Percentiles rank a stretch among this genome's conserved stretches.
phyloP scores from a whole-genome alignment of 2,329 filamentous ascomycete genomes.

The Aurifilum marmelostoma region DNA sequence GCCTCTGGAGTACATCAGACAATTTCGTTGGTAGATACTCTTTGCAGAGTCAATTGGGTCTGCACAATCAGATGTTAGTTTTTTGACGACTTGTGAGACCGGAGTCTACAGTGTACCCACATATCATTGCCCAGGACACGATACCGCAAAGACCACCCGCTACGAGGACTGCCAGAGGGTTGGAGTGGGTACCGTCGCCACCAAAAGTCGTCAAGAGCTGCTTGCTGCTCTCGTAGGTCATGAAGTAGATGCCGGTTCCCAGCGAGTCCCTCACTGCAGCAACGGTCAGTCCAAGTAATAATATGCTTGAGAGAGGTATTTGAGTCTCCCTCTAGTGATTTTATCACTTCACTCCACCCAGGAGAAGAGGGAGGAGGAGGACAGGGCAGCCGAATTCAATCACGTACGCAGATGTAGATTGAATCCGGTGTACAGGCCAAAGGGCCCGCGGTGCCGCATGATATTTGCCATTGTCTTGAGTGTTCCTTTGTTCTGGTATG shows the following conservation, averaged over 20 bases:
- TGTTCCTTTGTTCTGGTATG: slow-evolving; percentile 79
- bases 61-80: slow-evolving; percentile 34
- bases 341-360: background rate
- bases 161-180: slow-evolving; percentile 75
- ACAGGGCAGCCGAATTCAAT: background rate
- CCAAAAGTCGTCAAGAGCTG: slow-evolving; percentile 77
- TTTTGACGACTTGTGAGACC: background rate
- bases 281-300: slow-evolving; percentile 2
- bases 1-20: slow-evolving; percentile 70
- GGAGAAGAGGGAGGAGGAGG: background rate
- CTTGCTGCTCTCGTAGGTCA: slow-evolving; percentile 86
- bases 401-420: slow-evolving; percentile 74
- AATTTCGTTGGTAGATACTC: slow-evolving; percentile 82
- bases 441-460: slow-evolving; percentile 71
- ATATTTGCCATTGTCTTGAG: slow-evolving; percentile 77
- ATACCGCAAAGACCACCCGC: slow-evolving; percentile 82
- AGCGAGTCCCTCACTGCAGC: slow-evolving; percentile 75
- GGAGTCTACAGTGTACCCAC: slow-evolving; percentile 51
- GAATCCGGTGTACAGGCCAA: slow-evolving; percentile 80
- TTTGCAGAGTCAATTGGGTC: slow-evolving; percentile 81
- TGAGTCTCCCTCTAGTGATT: background rate
- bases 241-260: slow-evolving; percentile 84
- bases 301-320: background rate
- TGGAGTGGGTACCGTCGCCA: slow-evolving; percentile 72
- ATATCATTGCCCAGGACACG: slow-evolving; percentile 78